A percentile compares a stretch with the other conserved stretches of the same genome.
Evolutionary conservation across 2,329 filamentous ascomycete species (phyloP).

Genomic region (Hypoxylon sp.): DNA sequence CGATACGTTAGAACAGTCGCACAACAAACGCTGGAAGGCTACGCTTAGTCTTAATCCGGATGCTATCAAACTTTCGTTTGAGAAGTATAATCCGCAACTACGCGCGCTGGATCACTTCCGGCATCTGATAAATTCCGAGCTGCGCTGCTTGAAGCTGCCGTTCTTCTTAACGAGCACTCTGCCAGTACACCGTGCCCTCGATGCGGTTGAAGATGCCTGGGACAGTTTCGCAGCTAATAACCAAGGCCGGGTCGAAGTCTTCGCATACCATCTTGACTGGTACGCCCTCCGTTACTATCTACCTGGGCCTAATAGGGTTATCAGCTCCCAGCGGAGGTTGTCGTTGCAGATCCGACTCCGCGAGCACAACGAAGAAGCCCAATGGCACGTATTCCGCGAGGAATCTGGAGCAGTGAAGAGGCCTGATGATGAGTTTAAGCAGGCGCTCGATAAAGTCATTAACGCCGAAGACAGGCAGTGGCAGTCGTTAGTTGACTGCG

Average conservation of each 20-base stretch:
- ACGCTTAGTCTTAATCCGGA: slow-evolving; percentile 67
- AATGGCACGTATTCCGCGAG: slow-evolving; percentile 63
- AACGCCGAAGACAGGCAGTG: slow-evolving; percentile 45
- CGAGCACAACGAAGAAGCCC: slow-evolving; percentile 59
- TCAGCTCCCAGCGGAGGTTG: slow-evolving; percentile 53
- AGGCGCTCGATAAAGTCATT: slow-evolving; percentile 47
- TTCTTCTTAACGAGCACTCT: slow-evolving; percentile 70
- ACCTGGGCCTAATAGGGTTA: slow-evolving; percentile 43
- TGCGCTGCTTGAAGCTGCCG: slow-evolving; percentile 65
- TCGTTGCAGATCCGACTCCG: slow-evolving; percentile 65
- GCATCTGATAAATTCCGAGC: slow-evolving; percentile 54
- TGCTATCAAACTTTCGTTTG: slow-evolving; percentile 69
- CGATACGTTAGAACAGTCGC: slow-evolving; percentile 30
- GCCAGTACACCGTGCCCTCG: slow-evolving; percentile 71
- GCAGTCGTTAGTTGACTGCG: slow-evolving; percentile 54
- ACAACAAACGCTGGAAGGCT: slow-evolving; percentile 61
- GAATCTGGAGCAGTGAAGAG: slow-evolving; percentile 42
- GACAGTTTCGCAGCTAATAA: slow-evolving; percentile 55
- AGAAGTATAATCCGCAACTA: slow-evolving; percentile 74
- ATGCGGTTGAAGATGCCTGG: slow-evolving; percentile 70
- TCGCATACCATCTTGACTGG: slow-evolving; percentile 67
- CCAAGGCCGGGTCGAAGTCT: slow-evolving; percentile 63
- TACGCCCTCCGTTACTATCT: slow-evolving; percentile 67
- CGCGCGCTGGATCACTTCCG: slow-evolving; percentile 72
- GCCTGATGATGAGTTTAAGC: slow-evolving; percentile 49